Conservation (phyloP, 371 early-diverging fungal genomes). For the Mucor plumbeus region DNA sequence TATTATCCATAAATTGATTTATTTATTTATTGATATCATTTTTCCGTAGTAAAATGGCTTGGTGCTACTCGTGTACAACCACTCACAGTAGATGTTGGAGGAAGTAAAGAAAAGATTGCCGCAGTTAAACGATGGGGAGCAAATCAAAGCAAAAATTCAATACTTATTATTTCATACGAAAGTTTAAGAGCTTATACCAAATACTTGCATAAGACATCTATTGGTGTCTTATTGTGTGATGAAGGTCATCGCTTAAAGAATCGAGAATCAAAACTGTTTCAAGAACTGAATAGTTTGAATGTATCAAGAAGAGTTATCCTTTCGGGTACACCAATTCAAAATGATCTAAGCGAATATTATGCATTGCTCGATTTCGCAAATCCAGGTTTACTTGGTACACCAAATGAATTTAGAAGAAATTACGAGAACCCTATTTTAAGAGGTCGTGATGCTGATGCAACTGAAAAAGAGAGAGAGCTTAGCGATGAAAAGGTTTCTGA, state of each 20-base stretch:
- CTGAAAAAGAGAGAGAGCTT: slow-evolving; percentile 76
- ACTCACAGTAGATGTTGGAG: slow-evolving; percentile 82
- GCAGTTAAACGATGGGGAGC: slow-evolving; percentile 81
- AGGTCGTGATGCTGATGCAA: slow-evolving; percentile 93
- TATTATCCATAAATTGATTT: slow-evolving; percentile 9
- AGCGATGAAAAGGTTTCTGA: slow-evolving; percentile 90
- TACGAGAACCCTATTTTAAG: slow-evolving; percentile 92
- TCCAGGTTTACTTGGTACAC: slow-evolving; percentile 94
- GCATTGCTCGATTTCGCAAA: slow-evolving; percentile 92
- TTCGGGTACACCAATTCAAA: slow-evolving; percentile 99
- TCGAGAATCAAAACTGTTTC: slow-evolving; percentile 84
- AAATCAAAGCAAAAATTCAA: slow-evolving; percentile 85
- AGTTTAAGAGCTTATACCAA: slow-evolving; percentile 83
- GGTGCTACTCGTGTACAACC: slow-evolving; percentile 83
- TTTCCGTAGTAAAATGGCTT: slow-evolving; percentile 81
- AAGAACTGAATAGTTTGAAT: slow-evolving; percentile 82
- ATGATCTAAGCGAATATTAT: slow-evolving; percentile 96
- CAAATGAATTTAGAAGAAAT: slow-evolving; percentile 87
- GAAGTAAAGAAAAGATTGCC: slow-evolving; percentile 84
- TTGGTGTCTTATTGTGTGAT: slow-evolving; percentile 95
- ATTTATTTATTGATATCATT: not conserved
- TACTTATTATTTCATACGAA: slow-evolving; percentile 96
- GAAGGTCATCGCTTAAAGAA: slow-evolving; percentile 99
- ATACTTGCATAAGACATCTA: slow-evolving; percentile 76
- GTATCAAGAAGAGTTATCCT: slow-evolving; percentile 91